Evolutionary conservation across 2,329 filamentous ascomycete genomes (phyloP), one percentile per base, ranked within the genome.

Genomic region (Beauveria rudraprayagi): DNA sequence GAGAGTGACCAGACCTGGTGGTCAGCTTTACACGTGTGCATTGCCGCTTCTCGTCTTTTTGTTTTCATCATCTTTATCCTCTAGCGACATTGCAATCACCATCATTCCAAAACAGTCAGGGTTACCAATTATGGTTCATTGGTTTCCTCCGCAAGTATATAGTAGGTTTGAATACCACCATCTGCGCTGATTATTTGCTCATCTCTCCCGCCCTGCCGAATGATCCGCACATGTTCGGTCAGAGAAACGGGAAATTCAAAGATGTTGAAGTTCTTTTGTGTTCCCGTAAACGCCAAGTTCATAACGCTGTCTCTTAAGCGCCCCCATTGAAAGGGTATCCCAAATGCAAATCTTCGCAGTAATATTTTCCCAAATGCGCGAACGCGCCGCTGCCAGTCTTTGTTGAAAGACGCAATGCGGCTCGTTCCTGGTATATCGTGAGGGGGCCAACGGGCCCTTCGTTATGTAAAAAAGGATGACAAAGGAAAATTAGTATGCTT

Each of bases 221-320:
- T 73, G 60, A 61, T 61, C 53, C 54, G 72, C 72, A 73, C 66
- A 63, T 72, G 71, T 68, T 75, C 68, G 71, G 73, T 73, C 72
- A 73, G 62, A 55, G 52, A 61, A 50, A 56, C 61, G 46, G 61
- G 55, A 65, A 63, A 63, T 71, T 67, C 71, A 77, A 77, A 77
- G 74, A 77, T 77, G 76, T 78, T 78, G 76, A 78, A 78, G 65
- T 76, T 76, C 75, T 77, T 77, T 75, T 73, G 69, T 72, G 75
- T 76, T 71, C 74, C 73, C 65, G 71, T 71, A 71, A 76, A 76
- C 73, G 73, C 74, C 67, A 72, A 60, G 55, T 55, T 64, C 59
- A 44, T 58, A 60, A 62, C 66, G 66, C 68, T 65, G 68, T 66
- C 67, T 68, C 67, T 70, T 67, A 67, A 69, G 66, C 66, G 63